phyloP scores from a whole-genome alignment of 768 basidiomycete genomes.

The Pleurotus pulmonarius region DNA sequence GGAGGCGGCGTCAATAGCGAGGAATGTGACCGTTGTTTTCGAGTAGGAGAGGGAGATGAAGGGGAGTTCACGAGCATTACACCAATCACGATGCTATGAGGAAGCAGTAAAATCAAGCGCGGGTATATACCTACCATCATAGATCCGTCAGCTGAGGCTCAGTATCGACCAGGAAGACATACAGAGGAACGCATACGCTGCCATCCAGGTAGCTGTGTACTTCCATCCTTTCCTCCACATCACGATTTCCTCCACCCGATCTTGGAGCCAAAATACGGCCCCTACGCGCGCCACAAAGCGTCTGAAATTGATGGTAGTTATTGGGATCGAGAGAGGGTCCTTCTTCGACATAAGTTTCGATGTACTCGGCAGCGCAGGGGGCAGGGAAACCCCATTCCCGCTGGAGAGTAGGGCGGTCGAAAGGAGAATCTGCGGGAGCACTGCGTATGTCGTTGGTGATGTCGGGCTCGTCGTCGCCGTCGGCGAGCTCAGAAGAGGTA shows the following conservation, averaged over 20 bases:
- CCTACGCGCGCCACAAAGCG: constrained; percentile 75
- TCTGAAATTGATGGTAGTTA: constrained; percentile 76
- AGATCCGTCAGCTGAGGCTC: background rate
- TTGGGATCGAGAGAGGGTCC: constrained; percentile 74
- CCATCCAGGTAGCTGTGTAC: constrained; percentile 71
- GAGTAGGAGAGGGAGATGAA: constrained; percentile 26
- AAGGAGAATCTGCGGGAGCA: constrained; percentile 38
- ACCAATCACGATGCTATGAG: constrained; percentile 56
- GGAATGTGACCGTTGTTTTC: constrained; percentile 13
- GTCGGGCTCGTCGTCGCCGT: constrained; percentile 18
- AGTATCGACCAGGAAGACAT: constrained; percentile 21
- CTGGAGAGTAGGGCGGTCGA: constrained; percentile 22
- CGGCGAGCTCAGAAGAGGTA: constrained; percentile 23
- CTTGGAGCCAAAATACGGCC: constrained; percentile 87
- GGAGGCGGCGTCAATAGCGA: constrained; percentile 22
- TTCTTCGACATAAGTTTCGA: constrained; percentile 48
- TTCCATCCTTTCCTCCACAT: constrained; percentile 79
- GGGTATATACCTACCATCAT: constrained; percentile 67
- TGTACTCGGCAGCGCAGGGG: constrained; percentile 15
- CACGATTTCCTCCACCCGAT: constrained; percentile 80
- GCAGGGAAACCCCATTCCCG: background rate
- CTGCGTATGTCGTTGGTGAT: constrained; percentile 21
- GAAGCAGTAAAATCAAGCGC: constrained; percentile 64
- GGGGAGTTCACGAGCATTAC: constrained; percentile 66
- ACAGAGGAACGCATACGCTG: constrained; percentile 79